A percentile compares a stretch with the other conserved stretches of the same genome.
Conservation (phyloP, 176 grass and related monocot species). For the Poa annua region DNA sequence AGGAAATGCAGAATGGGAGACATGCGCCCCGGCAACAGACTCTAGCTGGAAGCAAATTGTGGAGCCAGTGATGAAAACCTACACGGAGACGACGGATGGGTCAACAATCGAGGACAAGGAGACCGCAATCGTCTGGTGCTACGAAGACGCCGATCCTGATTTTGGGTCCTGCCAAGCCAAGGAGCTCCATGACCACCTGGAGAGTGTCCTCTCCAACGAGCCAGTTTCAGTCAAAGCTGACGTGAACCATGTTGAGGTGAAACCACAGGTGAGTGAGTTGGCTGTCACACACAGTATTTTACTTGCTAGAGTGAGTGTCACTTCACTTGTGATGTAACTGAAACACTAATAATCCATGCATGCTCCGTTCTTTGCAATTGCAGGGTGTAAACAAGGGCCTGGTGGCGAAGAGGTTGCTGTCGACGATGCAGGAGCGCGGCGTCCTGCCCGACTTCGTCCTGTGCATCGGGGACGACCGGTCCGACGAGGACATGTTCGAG, state of each 20-base stretch:
- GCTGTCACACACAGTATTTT: background rate
- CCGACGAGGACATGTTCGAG: conserved; percentile 97
- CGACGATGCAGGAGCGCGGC: conserved; percentile 50
- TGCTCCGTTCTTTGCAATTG: background rate
- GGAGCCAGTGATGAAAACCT: conserved; percentile 86
- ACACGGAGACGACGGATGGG: conserved; percentile 89
- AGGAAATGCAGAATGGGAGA: conserved; percentile 78
- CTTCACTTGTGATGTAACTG: background rate
- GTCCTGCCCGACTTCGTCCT: conserved; percentile 73
- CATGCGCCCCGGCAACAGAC: conserved; percentile 51
- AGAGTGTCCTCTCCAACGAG: conserved; percentile 83
- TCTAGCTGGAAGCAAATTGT: conserved; percentile 93
- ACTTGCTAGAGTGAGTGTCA: too few species aligned
- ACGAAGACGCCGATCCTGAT: conserved; percentile 85
- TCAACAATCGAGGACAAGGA: conserved; percentile 89
- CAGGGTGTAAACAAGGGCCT: conserved; percentile 90
- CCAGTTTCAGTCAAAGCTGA: conserved; percentile 87
- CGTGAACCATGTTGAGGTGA: conserved; percentile 78
- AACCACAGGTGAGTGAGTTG: conserved; percentile 69
- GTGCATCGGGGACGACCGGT: conserved; percentile 86
- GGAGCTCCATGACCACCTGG: conserved; percentile 85
- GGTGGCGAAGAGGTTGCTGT: conserved; percentile 62
- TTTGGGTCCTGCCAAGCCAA: conserved; percentile 97
- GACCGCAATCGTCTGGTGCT: conserved; percentile 81
- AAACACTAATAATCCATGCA: background rate